phyloP scores from a whole-genome alignment of 2,329 filamentous ascomycete genomes.

The Penicillium sp. region DNA sequence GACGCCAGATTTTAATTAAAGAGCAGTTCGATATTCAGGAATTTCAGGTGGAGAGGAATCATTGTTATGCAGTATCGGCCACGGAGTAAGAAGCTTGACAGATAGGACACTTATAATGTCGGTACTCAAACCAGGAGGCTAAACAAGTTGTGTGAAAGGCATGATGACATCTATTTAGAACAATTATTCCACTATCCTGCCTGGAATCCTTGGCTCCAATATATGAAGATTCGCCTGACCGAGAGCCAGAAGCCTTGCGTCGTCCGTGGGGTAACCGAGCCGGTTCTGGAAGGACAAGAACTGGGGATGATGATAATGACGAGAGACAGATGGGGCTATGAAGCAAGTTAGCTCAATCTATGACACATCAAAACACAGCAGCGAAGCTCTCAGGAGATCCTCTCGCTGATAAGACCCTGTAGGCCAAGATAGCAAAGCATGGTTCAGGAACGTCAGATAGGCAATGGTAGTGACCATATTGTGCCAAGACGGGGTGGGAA shows the following conservation, averaged over 20 bases:
- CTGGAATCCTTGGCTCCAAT: slow-evolving; percentile 5
- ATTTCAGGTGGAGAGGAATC: background rate
- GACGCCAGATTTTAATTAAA: too few relatives aligned
- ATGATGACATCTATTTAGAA: slow-evolving; percentile 40
- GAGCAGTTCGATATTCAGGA: background rate
- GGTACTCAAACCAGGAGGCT: slow-evolving; percentile 39
- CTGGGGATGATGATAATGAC: slow-evolving; percentile 30
- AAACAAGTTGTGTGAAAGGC: slow-evolving; percentile 40
- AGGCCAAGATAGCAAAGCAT: background rate
- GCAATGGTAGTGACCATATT: background rate
- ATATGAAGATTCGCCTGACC: slow-evolving; percentile 7
- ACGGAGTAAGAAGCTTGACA: slow-evolving; percentile 38
- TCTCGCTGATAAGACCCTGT: background rate
- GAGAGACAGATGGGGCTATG: slow-evolving; percentile 40
- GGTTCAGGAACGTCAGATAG: slow-evolving; percentile 4
- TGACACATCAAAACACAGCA: background rate
- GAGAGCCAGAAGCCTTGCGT: slow-evolving; percentile 9
- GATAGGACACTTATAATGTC: slow-evolving; percentile 38
- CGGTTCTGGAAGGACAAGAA: slow-evolving; percentile 31
- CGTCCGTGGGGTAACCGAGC: slow-evolving; percentile 23
- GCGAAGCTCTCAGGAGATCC: background rate
- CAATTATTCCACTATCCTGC: slow-evolving; percentile 25
- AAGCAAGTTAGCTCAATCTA: slow-evolving; percentile 23
- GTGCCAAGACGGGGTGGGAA: background rate
- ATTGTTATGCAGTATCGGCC: slow-evolving; percentile 14